Conservation (phyloP, 1,284 basidiomycete genomes). For the Violaceomyces palustris region DNA sequence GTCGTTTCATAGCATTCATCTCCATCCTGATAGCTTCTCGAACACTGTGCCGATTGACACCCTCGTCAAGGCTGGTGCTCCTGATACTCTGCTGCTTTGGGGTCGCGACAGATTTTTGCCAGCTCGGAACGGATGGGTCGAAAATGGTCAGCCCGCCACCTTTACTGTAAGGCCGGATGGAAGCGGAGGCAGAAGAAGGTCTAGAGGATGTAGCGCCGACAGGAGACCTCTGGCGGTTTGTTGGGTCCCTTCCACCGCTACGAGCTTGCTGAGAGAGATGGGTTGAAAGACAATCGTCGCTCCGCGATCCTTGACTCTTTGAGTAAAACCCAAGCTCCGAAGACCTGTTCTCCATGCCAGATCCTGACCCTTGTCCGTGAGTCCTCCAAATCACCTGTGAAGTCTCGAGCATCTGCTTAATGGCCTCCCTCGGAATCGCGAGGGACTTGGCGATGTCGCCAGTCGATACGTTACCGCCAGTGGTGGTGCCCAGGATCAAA, state of each 20-base stretch:
- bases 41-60: no score
- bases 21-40: no score
- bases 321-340: no score
- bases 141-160: no score
- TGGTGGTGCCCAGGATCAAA: no score
- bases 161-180: no score
- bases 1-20: no score
- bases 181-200: no score
- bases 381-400: constrained; percentile 23
- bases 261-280: neutral
- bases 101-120: constrained; percentile 1
- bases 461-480: constrained; percentile 11
- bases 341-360: neutral
- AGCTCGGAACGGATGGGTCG: neutral
- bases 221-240: constrained; percentile 6
- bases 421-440: constrained; percentile 19
- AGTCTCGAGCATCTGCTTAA: constrained; percentile 27
- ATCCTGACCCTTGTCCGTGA: constrained; percentile 9
- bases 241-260: neutral
- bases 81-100: constrained; percentile 6
- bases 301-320: neutral
- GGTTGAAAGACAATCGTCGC: no score
- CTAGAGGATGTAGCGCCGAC: constrained; percentile 12
- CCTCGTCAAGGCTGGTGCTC: constrained; percentile 13
- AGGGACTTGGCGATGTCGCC: constrained; percentile 19